Evolutionary conservation across 306 rosid genomes (phyloP), one percentile per base, ranked within the genome.

Genomic region (Malus domestica): DNA sequence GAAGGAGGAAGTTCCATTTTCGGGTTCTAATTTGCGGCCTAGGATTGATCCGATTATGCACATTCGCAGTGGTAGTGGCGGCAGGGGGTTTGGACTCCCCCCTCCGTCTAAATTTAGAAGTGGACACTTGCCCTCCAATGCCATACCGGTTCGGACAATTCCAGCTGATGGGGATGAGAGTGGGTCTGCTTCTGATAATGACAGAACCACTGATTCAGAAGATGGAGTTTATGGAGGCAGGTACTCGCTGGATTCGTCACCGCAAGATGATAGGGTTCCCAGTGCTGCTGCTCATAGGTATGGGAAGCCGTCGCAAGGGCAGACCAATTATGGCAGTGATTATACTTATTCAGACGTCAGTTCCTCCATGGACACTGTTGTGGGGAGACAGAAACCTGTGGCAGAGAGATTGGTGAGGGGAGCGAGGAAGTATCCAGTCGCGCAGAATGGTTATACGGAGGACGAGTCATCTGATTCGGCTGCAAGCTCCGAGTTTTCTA

Each of bases 381-480:
- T 61, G 25, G 85, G 91, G 49, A 85, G 91, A 75, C 70, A 73
- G 35, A 86, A 88, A 52, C 52, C 32, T 67, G 51, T 44, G 79
- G 69, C 83, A 16, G 86, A 87, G 79, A 80, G 84, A 4, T 51
- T 80, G 76, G 65, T 51, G 69, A 75, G 79, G 70, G 81, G 73
- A 76, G 27, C 51, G 54, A 86, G 86, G 79, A 87, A 85, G 75
- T 75, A 70, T 72, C 79, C 82, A 5, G 86, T 72, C 46, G 80
- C 86, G 83, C 87, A 74, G 74, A 85, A 83, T 82, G 90, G 87
- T 73, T 92, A 79, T 71, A 86, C 90, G 0, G 99, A 96, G 80
- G 97, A 90, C 45, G 98, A 93, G 60, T 90, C 93, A 8, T 87
- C 96, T 1, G 99, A 92, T 86, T 92, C 99, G 8, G 98, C 93